phyloP scores from a whole-genome alignment of 2,329 filamentous ascomycete species.

The Didymella sp. region DNA sequence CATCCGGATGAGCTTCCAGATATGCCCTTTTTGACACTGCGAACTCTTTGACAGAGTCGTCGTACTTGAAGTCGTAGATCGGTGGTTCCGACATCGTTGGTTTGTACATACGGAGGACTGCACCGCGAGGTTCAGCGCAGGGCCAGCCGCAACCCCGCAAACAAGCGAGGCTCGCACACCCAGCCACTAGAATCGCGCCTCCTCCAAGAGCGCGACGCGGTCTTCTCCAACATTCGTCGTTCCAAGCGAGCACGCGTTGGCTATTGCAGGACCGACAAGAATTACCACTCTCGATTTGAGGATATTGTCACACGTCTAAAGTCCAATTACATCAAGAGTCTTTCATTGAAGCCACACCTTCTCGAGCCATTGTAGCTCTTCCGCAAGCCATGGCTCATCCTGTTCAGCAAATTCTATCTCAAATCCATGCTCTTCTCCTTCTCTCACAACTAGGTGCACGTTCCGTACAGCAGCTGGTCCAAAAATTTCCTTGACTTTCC shows the following conservation, averaged over 20 bases:
- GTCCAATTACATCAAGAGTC: neutral
- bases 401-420: conserved; percentile 13
- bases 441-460: neutral
- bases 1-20: neutral
- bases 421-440: conserved; percentile 22
- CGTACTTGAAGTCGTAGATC: neutral
- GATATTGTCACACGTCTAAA: no score
- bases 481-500: conserved; percentile 9
- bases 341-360: conserved; percentile 3
- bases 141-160: neutral
- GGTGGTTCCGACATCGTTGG: neutral
- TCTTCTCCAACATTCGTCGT: neutral
- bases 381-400: conserved; percentile 20
- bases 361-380: conserved; percentile 11
- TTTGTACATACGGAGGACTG: neutral
- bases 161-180: neutral
- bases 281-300: no score
- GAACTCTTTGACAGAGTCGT: conserved; percentile 1
- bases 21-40: conserved; percentile 5
- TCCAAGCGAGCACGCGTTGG: neutral
- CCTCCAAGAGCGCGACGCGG: neutral
- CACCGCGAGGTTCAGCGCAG: neutral
- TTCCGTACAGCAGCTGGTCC: neutral
- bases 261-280: neutral
- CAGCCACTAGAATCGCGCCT: neutral